phyloP scores from a whole-genome alignment of 176 grass and related monocot genomes.

The Aegilops sharonensis region DNA sequence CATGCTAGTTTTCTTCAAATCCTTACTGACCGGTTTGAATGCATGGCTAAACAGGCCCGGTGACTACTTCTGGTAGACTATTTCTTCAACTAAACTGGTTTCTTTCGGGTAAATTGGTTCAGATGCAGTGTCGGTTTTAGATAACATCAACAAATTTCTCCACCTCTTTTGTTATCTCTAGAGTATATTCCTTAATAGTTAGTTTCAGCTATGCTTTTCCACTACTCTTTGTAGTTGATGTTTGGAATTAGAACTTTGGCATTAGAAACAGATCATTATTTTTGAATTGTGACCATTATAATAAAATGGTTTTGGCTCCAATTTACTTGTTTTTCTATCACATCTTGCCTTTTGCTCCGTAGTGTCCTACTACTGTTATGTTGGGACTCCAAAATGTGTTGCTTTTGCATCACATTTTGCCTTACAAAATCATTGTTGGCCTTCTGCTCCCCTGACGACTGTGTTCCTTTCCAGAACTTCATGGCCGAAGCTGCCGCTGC shows the following conservation, averaged over 20 bases:
- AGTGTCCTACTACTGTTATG: not conserved
- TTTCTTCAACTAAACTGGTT: not conserved
- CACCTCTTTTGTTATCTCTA: not conserved
- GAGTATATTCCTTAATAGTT: slow-evolving; percentile 4
- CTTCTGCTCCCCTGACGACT: slow-evolving; percentile 22
- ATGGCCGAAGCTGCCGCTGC: slow-evolving; percentile 45
- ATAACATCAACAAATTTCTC: not conserved
- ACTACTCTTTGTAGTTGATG: not conserved
- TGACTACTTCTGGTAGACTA: not conserved
- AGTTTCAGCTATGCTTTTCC: not conserved
- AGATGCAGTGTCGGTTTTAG: not conserved
- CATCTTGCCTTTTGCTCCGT: not conserved
- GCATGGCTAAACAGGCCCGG: not conserved
- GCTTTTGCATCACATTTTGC: not conserved
- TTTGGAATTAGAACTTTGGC: slow-evolving; percentile 1
- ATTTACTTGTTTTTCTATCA: slow-evolving; percentile 8
- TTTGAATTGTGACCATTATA: not conserved
- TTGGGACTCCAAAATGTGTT: not conserved
- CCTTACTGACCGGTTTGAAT: not conserved
- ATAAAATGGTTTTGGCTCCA: not conserved
- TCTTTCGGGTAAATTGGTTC: not conserved
- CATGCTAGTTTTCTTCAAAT: not conserved
- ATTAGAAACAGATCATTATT: not conserved
- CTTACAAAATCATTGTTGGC: not conserved
- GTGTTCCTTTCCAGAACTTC: slow-evolving; percentile 43